phyloP scores from a whole-genome alignment of 1,284 basidiomycete genomes.

The Fomitiporia mediterranea region DNA sequence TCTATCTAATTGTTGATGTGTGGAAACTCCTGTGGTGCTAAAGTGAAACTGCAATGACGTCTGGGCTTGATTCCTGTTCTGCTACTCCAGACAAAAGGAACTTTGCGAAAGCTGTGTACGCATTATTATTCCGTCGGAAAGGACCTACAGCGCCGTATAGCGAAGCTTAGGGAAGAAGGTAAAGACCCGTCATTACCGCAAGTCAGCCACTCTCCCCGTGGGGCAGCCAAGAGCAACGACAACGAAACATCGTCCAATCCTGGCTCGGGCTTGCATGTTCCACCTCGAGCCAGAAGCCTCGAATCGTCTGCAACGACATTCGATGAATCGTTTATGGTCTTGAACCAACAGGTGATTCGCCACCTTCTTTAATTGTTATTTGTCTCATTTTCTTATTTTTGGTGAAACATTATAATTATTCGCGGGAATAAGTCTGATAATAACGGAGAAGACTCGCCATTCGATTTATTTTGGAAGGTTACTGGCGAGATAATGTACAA shows the following conservation, averaged over 20 bases:
- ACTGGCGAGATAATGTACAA: constrained; percentile 80
- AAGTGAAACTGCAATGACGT: constrained; percentile 18
- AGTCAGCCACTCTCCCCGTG: constrained; percentile 27
- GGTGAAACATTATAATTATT: constrained; percentile 9
- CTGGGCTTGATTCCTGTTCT: constrained; percentile 18
- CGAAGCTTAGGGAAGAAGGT: constrained; percentile 64
- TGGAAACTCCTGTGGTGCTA: constrained; percentile 12
- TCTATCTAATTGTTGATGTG: constrained; percentile 20
- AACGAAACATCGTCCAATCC: not conserved
- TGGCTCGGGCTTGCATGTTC: constrained; percentile 20
- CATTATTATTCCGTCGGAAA: constrained; percentile 64
- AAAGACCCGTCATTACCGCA: constrained; percentile 60
- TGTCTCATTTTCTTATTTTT: constrained; percentile 12
- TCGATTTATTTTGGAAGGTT: constrained; percentile 81
- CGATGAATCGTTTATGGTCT: constrained; percentile 80
- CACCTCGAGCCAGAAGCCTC: constrained; percentile 38
- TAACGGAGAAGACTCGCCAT: constrained; percentile 52
- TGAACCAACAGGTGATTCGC: constrained; percentile 57
- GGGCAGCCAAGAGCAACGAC: constrained; percentile 16
- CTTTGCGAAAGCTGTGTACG: constrained; percentile 64
- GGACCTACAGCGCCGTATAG: constrained; percentile 65
- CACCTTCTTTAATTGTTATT: constrained; percentile 8
- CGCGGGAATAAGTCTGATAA: constrained; percentile 53
- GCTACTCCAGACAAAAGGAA: constrained; percentile 59
- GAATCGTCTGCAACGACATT: constrained; percentile 65